Conservation (phyloP, 345 rosid genomes). For the Populus ilicifolia region DNA sequence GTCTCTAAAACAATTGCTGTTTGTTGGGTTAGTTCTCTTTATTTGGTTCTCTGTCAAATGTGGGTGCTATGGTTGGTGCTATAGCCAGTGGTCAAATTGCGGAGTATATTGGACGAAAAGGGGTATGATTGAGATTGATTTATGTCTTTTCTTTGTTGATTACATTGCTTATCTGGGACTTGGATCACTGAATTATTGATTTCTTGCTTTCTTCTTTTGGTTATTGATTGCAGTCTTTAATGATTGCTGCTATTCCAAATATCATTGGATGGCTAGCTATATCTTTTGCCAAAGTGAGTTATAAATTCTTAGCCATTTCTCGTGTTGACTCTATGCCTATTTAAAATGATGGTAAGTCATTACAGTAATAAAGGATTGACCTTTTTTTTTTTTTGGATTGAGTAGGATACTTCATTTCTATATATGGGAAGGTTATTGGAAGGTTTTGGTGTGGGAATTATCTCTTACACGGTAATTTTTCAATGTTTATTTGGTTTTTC, state of each 20-base stretch:
- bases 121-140: slow-evolving; percentile 42
- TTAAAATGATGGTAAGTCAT: slow-evolving; percentile 5
- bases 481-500: slow-evolving; percentile 2
- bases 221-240: slow-evolving; percentile 57
- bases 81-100: slow-evolving; percentile 97
- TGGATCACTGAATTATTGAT: not conserved
- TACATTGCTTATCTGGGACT: not conserved
- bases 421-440: slow-evolving; percentile 95
- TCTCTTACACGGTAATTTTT: slow-evolving; percentile 75
- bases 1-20: slow-evolving; percentile 22
- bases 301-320: slow-evolving; percentile 1
- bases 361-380: slow-evolving; percentile 6
- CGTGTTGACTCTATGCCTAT: not conserved
- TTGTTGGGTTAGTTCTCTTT: slow-evolving; percentile 57
- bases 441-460: slow-evolving; percentile 97
- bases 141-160: not conserved
- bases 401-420: slow-evolving; percentile 89
- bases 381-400: slow-evolving; percentile 5
- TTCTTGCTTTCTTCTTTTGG: not conserved
- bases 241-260: slow-evolving; percentile 96
- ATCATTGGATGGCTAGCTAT: slow-evolving; percentile 95
- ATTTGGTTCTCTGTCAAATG: slow-evolving; percentile 93
- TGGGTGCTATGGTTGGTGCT: slow-evolving; percentile 99
- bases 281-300: slow-evolving; percentile 87
- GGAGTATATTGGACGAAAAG: slow-evolving; percentile 91